A percentile compares a stretch with the other conserved stretches of the same genome.
These are phyloP conservation scores for Fusarium agapanthi DNA, from an alignment of 2,329 filamentous ascomycete species.

Conservation along the genomic window DNA sequence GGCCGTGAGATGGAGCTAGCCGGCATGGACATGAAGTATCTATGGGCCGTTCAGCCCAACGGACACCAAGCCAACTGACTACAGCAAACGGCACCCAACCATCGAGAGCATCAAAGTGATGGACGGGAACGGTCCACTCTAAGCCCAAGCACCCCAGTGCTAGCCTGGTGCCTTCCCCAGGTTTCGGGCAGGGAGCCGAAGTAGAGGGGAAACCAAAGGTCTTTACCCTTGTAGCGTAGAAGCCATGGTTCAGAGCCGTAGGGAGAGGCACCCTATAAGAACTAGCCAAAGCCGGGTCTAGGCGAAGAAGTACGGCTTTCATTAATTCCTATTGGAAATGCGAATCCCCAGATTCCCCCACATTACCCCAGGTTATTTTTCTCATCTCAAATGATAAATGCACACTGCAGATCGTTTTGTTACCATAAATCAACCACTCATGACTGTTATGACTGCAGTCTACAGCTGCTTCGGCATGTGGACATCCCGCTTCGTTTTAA, in stretches of 20 bases:
- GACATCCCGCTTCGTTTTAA: not conserved
- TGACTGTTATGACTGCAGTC: not conserved
- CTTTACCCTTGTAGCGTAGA: not conserved
- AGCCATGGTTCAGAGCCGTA: not conserved
- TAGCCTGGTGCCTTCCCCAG: not conserved
- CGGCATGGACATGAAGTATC: fast-evolving
- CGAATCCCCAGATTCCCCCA: not conserved
- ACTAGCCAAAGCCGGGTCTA: not conserved
- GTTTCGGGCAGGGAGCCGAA: not conserved
- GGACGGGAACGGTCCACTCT: not conserved
- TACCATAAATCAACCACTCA: not conserved
- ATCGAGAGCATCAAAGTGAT: not conserved
- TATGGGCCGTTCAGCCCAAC: not conserved
- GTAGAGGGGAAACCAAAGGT: not conserved
- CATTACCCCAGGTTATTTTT: not conserved
- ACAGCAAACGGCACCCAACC: fast-evolving
- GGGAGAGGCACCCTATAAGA: not conserved
- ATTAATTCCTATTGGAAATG: fast-evolving
- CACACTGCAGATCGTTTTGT: fast-evolving
- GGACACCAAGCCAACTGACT: fast-evolving
- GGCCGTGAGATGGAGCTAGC: too few relatives aligned
- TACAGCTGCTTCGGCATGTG: not conserved
- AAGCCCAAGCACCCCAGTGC: not conserved
- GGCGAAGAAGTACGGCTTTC: fast-evolving
- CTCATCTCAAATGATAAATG: not conserved